Conservation (phyloP, 2,329 filamentous ascomycete species). For the Phaeosphaeriaceae sp. region DNA sequence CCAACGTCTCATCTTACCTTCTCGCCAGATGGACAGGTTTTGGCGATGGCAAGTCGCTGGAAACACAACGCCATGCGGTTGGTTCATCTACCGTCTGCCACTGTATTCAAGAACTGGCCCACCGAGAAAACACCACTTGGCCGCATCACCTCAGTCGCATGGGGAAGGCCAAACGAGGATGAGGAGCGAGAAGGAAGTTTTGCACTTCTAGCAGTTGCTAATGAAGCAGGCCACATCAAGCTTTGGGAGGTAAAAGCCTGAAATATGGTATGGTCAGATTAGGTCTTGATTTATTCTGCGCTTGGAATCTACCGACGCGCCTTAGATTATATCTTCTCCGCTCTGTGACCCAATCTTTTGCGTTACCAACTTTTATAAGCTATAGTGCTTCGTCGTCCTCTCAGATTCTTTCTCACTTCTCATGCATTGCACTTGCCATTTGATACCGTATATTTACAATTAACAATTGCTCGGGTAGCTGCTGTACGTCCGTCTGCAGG, state of each 20-base stretch:
- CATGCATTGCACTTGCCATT: background rate
- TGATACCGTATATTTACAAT: no score
- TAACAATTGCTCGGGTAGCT: background rate
- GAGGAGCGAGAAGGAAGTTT: conserved; percentile 66
- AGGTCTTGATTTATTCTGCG: no score
- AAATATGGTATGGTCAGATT: no score
- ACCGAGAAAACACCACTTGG: conserved; percentile 89
- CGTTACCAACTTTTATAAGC: no score
- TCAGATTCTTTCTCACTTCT: no score
- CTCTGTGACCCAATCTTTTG: no score
- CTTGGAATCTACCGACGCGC: no score
- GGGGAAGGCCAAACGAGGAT: conserved; percentile 52
- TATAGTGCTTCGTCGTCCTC: no score
- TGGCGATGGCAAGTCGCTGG: conserved; percentile 84
- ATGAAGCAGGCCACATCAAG: conserved; percentile 85
- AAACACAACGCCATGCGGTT: conserved; percentile 88
- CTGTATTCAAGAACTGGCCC: conserved; percentile 96
- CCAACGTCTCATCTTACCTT: conserved; percentile 81
- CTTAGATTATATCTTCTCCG: no score
- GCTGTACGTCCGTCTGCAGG: no score
- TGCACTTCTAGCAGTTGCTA: conserved; percentile 77
- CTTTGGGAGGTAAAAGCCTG: conserved; percentile 73
- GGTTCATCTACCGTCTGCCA: conserved; percentile 89
- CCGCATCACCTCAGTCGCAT: conserved; percentile 68
- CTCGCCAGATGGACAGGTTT: conserved; percentile 85